Percentiles rank a stretch among this genome's conserved stretches.
phyloP scores from a whole-genome alignment of 495 filamentous ascomycete species.

The Staphylotrichum tortipilum region DNA sequence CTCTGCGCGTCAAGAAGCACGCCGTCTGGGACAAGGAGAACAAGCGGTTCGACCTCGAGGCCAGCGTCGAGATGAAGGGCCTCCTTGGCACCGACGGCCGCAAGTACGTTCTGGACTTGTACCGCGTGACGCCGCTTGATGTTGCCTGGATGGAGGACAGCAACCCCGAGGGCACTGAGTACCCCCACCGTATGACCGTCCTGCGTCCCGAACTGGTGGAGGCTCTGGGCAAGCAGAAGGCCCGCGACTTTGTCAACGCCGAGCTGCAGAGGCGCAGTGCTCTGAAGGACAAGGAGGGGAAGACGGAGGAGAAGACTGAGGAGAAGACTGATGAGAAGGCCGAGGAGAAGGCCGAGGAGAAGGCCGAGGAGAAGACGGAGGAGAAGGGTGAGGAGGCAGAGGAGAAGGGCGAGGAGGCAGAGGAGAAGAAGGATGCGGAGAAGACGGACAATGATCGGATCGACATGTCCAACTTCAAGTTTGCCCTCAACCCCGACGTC shows the following conservation, averaged over 20 bases:
- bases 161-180: slow-evolving; percentile 43
- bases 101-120: slow-evolving; percentile 95
- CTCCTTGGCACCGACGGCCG: slow-evolving; percentile 92
- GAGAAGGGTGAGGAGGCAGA: slow-evolving; percentile 21
- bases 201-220: slow-evolving; percentile 85
- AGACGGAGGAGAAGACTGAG: slow-evolving; percentile 19
- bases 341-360: slow-evolving; percentile 26
- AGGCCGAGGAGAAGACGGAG: slow-evolving; percentile 10
- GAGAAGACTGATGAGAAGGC: slow-evolving; percentile 24
- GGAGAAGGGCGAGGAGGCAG: slow-evolving; percentile 10
- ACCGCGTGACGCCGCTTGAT: slow-evolving; percentile 89
- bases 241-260: slow-evolving; percentile 72
- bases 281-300: slow-evolving; percentile 17
- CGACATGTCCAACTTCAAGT: slow-evolving; percentile 73
- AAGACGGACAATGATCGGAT: slow-evolving; percentile 44
- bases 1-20: slow-evolving; percentile 85
- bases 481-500: slow-evolving; percentile 88
- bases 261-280: slow-evolving; percentile 55
- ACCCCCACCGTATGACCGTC: slow-evolving; percentile 94
- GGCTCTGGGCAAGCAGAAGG: slow-evolving; percentile 68
- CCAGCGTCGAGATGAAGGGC: slow-evolving; percentile 96
- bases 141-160: slow-evolving; percentile 77
- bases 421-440: slow-evolving; percentile 23
- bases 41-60: slow-evolving; percentile 84
- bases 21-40: slow-evolving; percentile 96